Evolutionary conservation across 2,329 filamentous ascomycete genomes (phyloP), one percentile per base, ranked within the genome.

Genomic region (Neurospora crassa): DNA sequence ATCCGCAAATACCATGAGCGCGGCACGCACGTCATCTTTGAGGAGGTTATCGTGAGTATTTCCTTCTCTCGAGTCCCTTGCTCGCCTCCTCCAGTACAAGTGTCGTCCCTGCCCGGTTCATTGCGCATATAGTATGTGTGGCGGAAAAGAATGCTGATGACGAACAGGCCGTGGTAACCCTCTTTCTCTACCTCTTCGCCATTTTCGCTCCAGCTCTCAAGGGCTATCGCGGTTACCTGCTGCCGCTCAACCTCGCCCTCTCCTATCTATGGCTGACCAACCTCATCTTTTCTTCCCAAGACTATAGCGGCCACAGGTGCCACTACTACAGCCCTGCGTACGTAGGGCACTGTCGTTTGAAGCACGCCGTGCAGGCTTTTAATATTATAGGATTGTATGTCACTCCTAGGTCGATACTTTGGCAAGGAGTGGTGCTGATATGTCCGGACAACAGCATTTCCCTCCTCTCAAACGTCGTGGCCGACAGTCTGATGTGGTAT

Each of bases 381-480:
- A 43, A 69, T 18, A 76, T 76, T 34, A 71, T 76, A 40, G 75
- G 75, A n/a, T 76, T 76, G 75, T 76, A 8, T 41, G 75, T 74
- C 6, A 18, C 5, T 24, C 5, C 12, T 10, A 14, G 8, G 12
- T 53, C 47, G 29, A 53, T 20, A 16, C 8, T 42, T 40, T 24
- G 47, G 47, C 8, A 11, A 4, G 1, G 5, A 6, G 63, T 11
- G 12, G 6, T 53, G 47, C 67, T 71, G 29, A 71, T 29, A n/a
- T 67, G 11, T 10, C 2, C 7, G 29, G 10, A 11, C 29, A 14
- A 20, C 37, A 76, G 75, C n/a, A 42, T 34, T 2, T 74, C 71
- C 16, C 73, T 76, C 7, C 67, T 76, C 7, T 70, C 73, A 20
- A 75, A 75, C 67, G 73, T 71, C 16, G 72, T 76, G 53, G 63